phyloP scores from a whole-genome alignment of 768 basidiomycete genomes.

The Postia placenta region DNA sequence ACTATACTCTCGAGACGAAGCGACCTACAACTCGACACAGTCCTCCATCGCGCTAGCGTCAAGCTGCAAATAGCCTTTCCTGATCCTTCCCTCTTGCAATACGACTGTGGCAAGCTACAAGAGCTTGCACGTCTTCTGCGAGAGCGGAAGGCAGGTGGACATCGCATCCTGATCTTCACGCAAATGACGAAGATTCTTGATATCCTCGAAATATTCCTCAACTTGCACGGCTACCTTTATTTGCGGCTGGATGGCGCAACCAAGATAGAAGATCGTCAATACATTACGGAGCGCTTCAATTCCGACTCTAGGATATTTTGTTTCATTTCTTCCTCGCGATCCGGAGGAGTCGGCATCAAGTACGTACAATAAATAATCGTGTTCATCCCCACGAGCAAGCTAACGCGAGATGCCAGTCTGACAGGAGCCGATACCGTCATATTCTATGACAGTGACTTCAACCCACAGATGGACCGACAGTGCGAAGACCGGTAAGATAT shows the following conservation, averaged over 20 bases:
- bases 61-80: constrained; percentile 93
- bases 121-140: constrained; percentile 73
- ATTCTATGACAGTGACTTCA: constrained; percentile 97
- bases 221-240: constrained; percentile 90
- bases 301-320: constrained; percentile 73
- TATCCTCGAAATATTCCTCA: constrained; percentile 89
- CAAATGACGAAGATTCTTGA: constrained; percentile 96
- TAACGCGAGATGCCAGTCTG: constrained; percentile 39
- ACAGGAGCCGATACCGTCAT: constrained; percentile 93
- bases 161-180: constrained; percentile 91
- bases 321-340: constrained; percentile 82
- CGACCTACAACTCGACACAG: constrained; percentile 50
- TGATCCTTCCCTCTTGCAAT: constrained; percentile 82
- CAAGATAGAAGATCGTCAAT: constrained; percentile 90
- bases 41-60: constrained; percentile 68
- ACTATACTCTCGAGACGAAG: constrained; percentile 10
- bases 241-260: constrained; percentile 93
- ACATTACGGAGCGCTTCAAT: constrained; percentile 84
- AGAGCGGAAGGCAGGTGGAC: constrained; percentile 80
- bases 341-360: constrained; percentile 94
- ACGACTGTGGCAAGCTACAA: constrained; percentile 95
- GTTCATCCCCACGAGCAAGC: neutral
- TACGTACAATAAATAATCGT: constrained; percentile 29
- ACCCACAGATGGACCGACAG: constrained; percentile 96
- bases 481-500: constrained; percentile 96